Conservation (phyloP, 108 stramenopile genomes). For the Cylindrotheca closterium region DNA sequence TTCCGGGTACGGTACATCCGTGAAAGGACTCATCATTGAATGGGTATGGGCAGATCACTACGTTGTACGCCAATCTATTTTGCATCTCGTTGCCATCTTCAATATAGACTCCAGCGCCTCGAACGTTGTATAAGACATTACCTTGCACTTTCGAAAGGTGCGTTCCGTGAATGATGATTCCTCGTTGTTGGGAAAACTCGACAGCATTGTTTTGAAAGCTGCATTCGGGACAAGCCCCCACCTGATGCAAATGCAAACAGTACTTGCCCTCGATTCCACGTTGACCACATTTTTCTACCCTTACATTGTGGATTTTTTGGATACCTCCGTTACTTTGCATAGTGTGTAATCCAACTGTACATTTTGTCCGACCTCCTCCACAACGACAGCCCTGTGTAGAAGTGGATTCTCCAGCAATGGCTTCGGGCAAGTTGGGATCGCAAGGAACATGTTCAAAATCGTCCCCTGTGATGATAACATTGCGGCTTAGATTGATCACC, state of each 20-base stretch:
- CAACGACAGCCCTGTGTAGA: conserved; percentile 52
- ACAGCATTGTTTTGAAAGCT: conserved; percentile 53
- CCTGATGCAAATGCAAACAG: conserved; percentile 55
- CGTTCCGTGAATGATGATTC: conserved; percentile 60
- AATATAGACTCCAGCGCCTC: conserved; percentile 58
- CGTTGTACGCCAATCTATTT: conserved; percentile 57
- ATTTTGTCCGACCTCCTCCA: conserved; percentile 37
- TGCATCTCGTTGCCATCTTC: conserved; percentile 75
- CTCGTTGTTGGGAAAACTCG: conserved; percentile 56
- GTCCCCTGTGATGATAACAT: conserved; percentile 61
- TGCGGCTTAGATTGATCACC: conserved; percentile 53
- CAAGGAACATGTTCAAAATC: conserved; percentile 49
- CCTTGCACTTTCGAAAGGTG: conserved; percentile 41
- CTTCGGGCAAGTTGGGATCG: conserved; percentile 41
- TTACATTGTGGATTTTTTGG: conserved; percentile 35
- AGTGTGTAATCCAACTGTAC: conserved; percentile 58
- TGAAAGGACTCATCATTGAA: conserved; percentile 33
- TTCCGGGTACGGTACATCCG: conserved; percentile 65
- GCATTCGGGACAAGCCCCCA: conserved; percentile 46
- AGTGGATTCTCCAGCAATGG: no score
- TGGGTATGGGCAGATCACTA: conserved; percentile 54
- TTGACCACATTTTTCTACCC: conserved; percentile 64
- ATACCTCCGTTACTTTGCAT: conserved; percentile 27
- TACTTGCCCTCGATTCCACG: conserved; percentile 55
- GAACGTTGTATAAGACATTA: conserved; percentile 61